Evolutionary conservation across 768 basidiomycete species (phyloP).

Genomic region (Boletellus emodensis): DNA sequence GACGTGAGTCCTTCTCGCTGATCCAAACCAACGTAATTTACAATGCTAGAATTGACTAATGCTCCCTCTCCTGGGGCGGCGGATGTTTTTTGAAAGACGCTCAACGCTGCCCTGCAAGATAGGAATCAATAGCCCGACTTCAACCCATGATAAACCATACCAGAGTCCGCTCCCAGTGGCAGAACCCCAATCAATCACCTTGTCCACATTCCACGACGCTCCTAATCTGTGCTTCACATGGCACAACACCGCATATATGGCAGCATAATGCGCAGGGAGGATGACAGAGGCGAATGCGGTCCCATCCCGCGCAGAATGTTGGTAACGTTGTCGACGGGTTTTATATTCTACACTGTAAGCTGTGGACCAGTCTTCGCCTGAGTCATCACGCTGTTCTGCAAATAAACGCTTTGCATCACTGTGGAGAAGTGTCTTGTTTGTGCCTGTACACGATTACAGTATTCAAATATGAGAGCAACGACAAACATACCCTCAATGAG

Average conservation of each 20-base stretch:
- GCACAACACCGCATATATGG: slow-evolving; percentile 68
- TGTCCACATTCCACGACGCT: slow-evolving; percentile 54
- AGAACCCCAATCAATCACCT: slow-evolving; percentile 80
- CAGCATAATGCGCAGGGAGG: slow-evolving; percentile 84
- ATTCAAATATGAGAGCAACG: slow-evolving; percentile 5
- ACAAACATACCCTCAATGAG: slow-evolving; percentile 59
- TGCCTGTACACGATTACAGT: slow-evolving; percentile 38
- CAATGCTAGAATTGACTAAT: slow-evolving; percentile 48
- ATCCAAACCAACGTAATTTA: slow-evolving; percentile 72
- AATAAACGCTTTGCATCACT: slow-evolving; percentile 74
- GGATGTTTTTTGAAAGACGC: slow-evolving; percentile 53
- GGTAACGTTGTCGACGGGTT: slow-evolving; percentile 51
- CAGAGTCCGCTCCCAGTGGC: slow-evolving; percentile 82
- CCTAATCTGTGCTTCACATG: slow-evolving; percentile 63
- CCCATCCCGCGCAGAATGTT: slow-evolving; percentile 66
- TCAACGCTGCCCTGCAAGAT: slow-evolving; percentile 55
- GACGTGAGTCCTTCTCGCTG: slow-evolving; percentile 65
- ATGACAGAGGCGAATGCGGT: slow-evolving; percentile 83
- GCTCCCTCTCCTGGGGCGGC: slow-evolving; percentile 28
- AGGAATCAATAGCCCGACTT: slow-evolving; percentile 8
- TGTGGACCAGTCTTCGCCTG: slow-evolving; percentile 47
- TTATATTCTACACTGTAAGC: slow-evolving; percentile 57
- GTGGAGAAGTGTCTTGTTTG: slow-evolving; percentile 60
- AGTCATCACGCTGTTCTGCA: slow-evolving; percentile 28
- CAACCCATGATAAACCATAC: slow-evolving; percentile 37